Evolutionary conservation across 2,329 filamentous ascomycete genomes (phyloP), one percentile per base, ranked within the genome.

Genomic region (Escovopsis weberi): DNA sequence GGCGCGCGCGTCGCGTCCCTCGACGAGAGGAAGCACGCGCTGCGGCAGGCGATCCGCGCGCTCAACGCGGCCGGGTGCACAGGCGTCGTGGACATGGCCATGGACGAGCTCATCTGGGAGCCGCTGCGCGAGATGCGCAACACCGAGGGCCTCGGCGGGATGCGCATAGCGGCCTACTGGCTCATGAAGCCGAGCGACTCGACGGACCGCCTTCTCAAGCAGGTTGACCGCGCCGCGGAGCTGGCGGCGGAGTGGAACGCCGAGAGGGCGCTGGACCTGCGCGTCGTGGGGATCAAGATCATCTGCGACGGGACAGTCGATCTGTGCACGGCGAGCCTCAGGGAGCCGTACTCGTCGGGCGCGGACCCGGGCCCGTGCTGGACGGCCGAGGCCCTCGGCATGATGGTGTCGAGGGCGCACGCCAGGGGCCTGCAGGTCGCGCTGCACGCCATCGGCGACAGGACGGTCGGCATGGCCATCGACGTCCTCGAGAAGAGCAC

Each of bases 301-400:
- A 78, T 82, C 34, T 74, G 72, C 50, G 78, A 82, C 45, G 78
- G 78, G 10, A 74, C 78, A 33, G 66, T 82, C 33, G 78, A 82
- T 48, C 73, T 72, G 0, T 82, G 77, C 55, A 81, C 78, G 2
- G 78, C 78, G 0, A 74, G 70, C 0, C 57, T 82, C 2, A 62
- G 64, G 1, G 68, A 78, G 52, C 76, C 78, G 0, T 81, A 81
- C 51, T 62, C 67, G 4, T 69, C 45, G 12, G 43, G 68, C 47
- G 59, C 67, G 19, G 66, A 71, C 2, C 59, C 67, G 19, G 67
- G 70, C 2, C 64, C 74, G 0, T 63, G 80, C 40, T 82, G 77
- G 77, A 60, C 65, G 0, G 57, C 61, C 2, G 62, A 65, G 12
- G 66, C 72, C 46, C 63, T 81, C 5, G 62, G 62, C 4, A 66